These are phyloP conservation scores for Tilletia indica DNA, from an alignment of 1,284 basidiomycete species.

Conservation along the genomic window DNA sequence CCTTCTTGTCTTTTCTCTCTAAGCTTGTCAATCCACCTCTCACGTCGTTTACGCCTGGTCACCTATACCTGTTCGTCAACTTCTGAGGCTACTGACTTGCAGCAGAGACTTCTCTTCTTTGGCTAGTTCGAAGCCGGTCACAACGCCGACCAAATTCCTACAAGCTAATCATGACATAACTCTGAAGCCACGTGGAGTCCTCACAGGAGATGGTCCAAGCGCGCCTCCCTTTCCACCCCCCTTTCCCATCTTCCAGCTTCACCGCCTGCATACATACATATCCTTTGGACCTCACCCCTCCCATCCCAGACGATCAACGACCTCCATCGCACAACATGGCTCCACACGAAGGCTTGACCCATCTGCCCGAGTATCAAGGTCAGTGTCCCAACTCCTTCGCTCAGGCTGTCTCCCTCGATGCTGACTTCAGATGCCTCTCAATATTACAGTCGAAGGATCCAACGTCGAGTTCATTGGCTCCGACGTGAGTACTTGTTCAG, in stretches of 20 bases:
- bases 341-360: slow-evolving; percentile 20
- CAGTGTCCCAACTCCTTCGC: neutral
- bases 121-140: too few species aligned
- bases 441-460: slow-evolving; percentile 60
- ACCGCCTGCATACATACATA: neutral
- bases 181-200: too few species aligned
- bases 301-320: neutral
- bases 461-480: slow-evolving; percentile 64
- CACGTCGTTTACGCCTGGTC: too few species aligned
- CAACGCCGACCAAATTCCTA: too few species aligned
- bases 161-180: too few species aligned
- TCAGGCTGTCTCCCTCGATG: neutral
- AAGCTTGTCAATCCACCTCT: too few species aligned
- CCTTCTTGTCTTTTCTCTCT: too few species aligned
- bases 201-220: too few species aligned
- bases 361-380: slow-evolving; percentile 18
- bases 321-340: neutral
- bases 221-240: too few species aligned
- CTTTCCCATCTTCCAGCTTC: neutral
- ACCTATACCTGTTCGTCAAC: too few species aligned
- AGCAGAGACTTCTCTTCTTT: too few species aligned
- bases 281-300: slow-evolving; percentile 13
- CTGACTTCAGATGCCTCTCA: neutral
- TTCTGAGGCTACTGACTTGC: too few species aligned
- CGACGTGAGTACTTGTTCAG: slow-evolving; percentile 5